Evolutionary conservation across 2,329 filamentous ascomycete species (phyloP), one percentile per base, ranked within the genome.

Genomic region (Colletotrichum cuscutae): DNA sequence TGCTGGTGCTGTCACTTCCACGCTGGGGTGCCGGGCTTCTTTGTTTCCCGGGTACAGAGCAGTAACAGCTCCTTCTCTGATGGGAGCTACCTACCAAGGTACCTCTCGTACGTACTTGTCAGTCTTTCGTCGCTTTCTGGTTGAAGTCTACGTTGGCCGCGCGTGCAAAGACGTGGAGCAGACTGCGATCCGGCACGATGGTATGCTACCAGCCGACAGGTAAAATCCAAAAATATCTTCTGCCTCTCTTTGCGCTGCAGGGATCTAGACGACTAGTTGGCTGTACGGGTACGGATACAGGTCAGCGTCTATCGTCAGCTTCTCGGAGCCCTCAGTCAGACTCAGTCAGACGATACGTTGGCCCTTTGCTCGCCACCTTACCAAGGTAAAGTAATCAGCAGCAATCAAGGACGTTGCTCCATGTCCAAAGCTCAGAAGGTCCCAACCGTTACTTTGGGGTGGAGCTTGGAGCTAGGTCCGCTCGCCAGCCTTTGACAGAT

Each of bases 191-290:
- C 53, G n/a, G 59, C 59, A 53, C 53, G 42, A 53, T 59, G 53
- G 53, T 26, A 72, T 30, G 24, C 30, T 35, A 30, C 8, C 52
- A 65, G 62, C 35, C 49, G 15, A 32, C 30, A 64, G 59, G 58
- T 26, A 53, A 59, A 72, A 64, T 72, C 65, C 69, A 69, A 72
- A 69, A 69, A 69, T 72, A 72, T 35, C 58, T 49, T n/a, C 15
- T 49, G 19, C 8, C 53, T 69, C 46, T 57, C 42, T 49, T 42
- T 63, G n/a, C 46, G 58, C 15, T 35, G 30, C 69, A 71, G 58
- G 65, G 65, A 62, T 63, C 37, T 32, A 68, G 46, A 49, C 64
- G 24, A 35, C 68, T n/a, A 42, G 56, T 49, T 32, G 46, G 46
- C 46, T 11, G 46, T 32, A 35, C 32, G 3, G 30, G 30, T 32